Evolutionary conservation across 768 basidiomycete genomes (phyloP).

Genomic region (Agrocybe chaxingu): DNA sequence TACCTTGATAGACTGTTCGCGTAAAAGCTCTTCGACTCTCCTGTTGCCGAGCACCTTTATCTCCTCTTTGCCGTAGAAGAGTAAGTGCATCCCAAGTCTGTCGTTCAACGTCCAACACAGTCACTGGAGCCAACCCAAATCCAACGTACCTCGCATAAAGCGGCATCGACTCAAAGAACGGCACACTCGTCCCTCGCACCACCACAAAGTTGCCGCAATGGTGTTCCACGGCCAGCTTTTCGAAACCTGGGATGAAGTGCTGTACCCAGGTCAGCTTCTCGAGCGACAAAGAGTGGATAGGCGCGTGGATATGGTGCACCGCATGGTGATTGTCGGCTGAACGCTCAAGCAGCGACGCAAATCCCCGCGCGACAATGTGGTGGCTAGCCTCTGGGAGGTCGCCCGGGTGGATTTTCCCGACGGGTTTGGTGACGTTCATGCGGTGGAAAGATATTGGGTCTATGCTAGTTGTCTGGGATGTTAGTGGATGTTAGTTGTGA

Average conservation of each 20-base stretch:
- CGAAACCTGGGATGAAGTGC: slow-evolving; percentile 50
- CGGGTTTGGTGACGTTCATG: slow-evolving; percentile 13
- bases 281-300: slow-evolving; percentile 18
- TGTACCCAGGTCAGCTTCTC: slow-evolving; percentile 36
- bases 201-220: slow-evolving; percentile 61
- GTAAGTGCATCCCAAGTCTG: slow-evolving; percentile 70
- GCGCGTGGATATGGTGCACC: slow-evolving; percentile 28
- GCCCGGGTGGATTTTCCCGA: slow-evolving; percentile 27
- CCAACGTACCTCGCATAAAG: slow-evolving; percentile 48
- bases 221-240: slow-evolving; percentile 47
- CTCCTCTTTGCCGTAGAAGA: slow-evolving; percentile 59
- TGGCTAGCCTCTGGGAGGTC: slow-evolving; percentile 32
- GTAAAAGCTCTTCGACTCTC: slow-evolving; percentile 46
- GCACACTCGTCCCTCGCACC: slow-evolving; percentile 42
- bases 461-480: neutral
- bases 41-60: slow-evolving; percentile 45
- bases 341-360: slow-evolving; percentile 33
- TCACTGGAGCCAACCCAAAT: neutral
- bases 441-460: slow-evolving; percentile 7
- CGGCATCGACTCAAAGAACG: slow-evolving; percentile 74
- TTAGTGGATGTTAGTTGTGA: too few relatives aligned
- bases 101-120: neutral
- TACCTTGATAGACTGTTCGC: slow-evolving; percentile 52
- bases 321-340: slow-evolving; percentile 27
- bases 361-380: slow-evolving; percentile 28